phyloP scores from a whole-genome alignment of 176 grass and related monocot genomes.

The Rhipidocladum racemiflorum region DNA sequence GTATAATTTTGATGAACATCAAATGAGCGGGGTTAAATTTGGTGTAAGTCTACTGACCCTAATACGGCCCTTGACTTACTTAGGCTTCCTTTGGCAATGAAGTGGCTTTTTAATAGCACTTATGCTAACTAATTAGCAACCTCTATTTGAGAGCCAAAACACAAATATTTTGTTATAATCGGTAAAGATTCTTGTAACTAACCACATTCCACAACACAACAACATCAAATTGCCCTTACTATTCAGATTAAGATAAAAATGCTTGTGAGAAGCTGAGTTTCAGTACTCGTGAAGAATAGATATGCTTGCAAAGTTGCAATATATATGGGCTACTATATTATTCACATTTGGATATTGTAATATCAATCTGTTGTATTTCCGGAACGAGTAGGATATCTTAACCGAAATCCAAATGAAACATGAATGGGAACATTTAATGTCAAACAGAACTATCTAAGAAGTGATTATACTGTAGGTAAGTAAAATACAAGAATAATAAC shows the following conservation, averaged over 20 bases:
- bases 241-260: background rate
- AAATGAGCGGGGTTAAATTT: background rate
- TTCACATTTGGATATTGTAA: constrained; percentile 2
- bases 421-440: background rate
- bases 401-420: constrained; percentile 4
- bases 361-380: background rate
- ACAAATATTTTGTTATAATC: background rate
- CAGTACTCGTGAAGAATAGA: background rate
- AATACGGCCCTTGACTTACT: background rate
- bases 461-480: background rate
- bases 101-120: background rate
- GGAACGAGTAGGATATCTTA: background rate
- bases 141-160: background rate
- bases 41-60: background rate
- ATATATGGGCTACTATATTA: background rate
- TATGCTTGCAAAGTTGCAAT: background rate
- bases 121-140: background rate
- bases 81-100: background rate
- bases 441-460: background rate
- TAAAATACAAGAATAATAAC: background rate
- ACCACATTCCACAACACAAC: background rate
- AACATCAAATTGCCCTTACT: background rate
- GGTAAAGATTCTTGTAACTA: background rate
- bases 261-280: no score
- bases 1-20: constrained; percentile 4